phyloP scores from a whole-genome alignment of 805 yeast species.

The Lipomyces orientalis region DNA sequence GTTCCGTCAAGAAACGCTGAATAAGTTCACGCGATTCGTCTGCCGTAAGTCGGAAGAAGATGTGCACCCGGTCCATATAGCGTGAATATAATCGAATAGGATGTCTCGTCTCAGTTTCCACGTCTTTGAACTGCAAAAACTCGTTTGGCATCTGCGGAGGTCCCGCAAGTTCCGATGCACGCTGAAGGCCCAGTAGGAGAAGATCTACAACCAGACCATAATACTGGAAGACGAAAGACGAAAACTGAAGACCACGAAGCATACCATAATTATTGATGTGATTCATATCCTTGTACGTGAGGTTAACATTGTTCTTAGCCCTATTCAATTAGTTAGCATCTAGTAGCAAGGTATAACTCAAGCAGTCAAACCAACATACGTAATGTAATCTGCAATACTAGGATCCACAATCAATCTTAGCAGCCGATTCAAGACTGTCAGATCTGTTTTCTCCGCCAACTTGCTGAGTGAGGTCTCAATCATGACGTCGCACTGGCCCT shows the following conservation, averaged over 20 bases:
- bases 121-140: constrained; percentile 72
- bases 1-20: constrained; percentile 76
- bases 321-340: constrained; percentile 43
- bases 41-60: constrained; percentile 74
- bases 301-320: constrained; percentile 81
- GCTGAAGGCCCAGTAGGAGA: constrained; percentile 78
- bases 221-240: constrained; percentile 87
- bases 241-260: constrained; percentile 85
- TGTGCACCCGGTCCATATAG: constrained; percentile 79
- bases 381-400: constrained; percentile 88
- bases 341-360: not conserved
- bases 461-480: constrained; percentile 75
- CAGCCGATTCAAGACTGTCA: constrained; percentile 82
- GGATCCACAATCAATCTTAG: constrained; percentile 83
- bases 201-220: constrained; percentile 87
- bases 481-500: constrained; percentile 83
- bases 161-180: constrained; percentile 90
- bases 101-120: constrained; percentile 63
- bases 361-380: constrained; percentile 20
- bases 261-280: constrained; percentile 89
- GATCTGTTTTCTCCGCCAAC: constrained; percentile 83
- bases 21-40: constrained; percentile 77
- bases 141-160: constrained; percentile 67
- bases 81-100: constrained; percentile 85
- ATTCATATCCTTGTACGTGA: constrained; percentile 92